phyloP scores from a whole-genome alignment of 352 stramenopile genomes.

The Achlya hypogyna region DNA sequence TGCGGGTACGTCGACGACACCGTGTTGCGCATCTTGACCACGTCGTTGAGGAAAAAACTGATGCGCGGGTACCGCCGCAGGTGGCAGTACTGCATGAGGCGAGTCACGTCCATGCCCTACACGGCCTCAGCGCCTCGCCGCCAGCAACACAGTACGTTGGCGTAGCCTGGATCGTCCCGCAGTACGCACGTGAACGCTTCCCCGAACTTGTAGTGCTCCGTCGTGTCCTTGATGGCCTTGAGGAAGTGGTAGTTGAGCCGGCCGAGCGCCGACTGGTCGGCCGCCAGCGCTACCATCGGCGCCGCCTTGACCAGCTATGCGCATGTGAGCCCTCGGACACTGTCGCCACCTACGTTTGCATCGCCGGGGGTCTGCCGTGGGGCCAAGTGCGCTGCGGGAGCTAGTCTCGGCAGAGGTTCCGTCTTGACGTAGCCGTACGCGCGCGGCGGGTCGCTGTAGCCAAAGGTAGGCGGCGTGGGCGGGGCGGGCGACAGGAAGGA shows the following conservation, averaged over 20 bases:
- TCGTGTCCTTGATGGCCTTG: background rate
- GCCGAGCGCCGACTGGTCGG: background rate
- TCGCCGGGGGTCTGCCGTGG: background rate
- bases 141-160: background rate
- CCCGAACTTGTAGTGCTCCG: background rate
- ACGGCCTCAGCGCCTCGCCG: background rate
- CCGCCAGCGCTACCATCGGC: background rate
- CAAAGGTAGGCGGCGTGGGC: background rate
- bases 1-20: background rate
- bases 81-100: background rate
- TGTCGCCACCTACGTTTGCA: background rate
- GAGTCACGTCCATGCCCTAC: conserved; percentile 15
- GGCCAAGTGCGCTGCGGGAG: background rate
- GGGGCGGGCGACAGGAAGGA: background rate
- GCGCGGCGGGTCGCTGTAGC: background rate
- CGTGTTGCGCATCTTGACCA: conserved; percentile 2
- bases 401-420: background rate
- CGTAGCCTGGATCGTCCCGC: background rate
- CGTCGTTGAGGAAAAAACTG: conserved; percentile 3
- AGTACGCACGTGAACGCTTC: background rate
- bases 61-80: conserved; percentile 10
- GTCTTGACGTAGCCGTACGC: background rate
- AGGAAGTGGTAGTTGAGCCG: conserved; percentile 5
- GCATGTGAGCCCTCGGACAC: background rate
- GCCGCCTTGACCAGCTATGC: background rate